Evolutionary conservation across 2,329 filamentous ascomycete genomes (phyloP).

Genomic region (Fusarium pseudocircinatum): DNA sequence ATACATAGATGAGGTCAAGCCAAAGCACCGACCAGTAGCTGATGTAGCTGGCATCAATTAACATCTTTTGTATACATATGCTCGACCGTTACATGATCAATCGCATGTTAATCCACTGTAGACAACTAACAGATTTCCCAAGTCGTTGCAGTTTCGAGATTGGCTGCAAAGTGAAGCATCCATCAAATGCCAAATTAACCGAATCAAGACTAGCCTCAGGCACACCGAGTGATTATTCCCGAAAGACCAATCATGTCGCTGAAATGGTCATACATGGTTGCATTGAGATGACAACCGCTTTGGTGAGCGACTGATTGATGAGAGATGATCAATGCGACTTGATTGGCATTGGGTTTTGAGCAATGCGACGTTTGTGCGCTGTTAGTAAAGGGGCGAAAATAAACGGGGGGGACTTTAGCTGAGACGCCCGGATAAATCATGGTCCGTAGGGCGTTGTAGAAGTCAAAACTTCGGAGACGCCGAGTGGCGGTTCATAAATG

Average conservation of each 20-base stretch:
- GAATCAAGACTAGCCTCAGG: not conserved
- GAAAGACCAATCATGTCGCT: not conserved
- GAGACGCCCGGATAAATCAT: not conserved
- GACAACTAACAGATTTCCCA: not conserved
- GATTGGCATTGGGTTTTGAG: not conserved
- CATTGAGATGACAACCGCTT: too few relatives aligned
- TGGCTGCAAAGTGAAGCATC: not conserved
- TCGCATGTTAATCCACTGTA: too few relatives aligned
- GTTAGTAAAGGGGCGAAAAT: not conserved
- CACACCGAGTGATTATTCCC: not conserved
- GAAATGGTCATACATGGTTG: not conserved
- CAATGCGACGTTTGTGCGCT: not conserved
- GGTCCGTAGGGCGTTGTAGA: not conserved
- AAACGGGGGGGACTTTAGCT: not conserved
- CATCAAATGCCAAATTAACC: not conserved
- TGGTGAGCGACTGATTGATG: not conserved
- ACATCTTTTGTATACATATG: fast-evolving
- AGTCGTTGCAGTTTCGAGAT: not conserved
- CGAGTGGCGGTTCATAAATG: not conserved
- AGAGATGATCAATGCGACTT: not conserved
- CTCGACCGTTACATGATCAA: fast-evolving
- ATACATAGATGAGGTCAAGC: too few relatives aligned
- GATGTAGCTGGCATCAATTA: fast-evolving
- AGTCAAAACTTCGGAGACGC: not conserved
- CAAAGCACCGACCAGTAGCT: fast-evolving